Conservation (phyloP, 148 eudicot genomes). For the Euryodendron excelsum region DNA sequence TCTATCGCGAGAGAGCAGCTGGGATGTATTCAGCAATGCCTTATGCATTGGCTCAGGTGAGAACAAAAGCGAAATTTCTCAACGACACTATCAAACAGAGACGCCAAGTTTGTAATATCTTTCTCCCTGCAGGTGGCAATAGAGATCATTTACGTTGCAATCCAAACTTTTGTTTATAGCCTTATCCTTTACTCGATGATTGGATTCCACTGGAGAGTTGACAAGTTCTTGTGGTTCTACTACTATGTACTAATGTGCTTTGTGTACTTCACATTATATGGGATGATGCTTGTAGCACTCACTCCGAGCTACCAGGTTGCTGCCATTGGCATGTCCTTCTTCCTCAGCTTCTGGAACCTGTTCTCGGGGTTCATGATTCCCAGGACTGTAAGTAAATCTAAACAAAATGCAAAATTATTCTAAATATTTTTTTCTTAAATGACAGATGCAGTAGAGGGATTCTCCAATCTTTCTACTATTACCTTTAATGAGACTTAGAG, state of each 20-base stretch:
- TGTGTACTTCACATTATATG: conserved; percentile 42
- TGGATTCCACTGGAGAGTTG: conserved; percentile 34
- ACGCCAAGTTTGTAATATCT: background rate
- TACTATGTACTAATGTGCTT: conserved; percentile 44
- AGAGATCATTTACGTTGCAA: conserved; percentile 34
- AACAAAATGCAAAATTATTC: background rate
- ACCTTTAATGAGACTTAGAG: too few relatives aligned
- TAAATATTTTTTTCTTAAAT: background rate
- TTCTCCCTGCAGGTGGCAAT: conserved; percentile 22
- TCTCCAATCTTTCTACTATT: too few relatives aligned
- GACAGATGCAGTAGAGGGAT: too few relatives aligned
- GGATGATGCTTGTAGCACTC: conserved; percentile 57
- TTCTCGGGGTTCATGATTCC: conserved; percentile 50
- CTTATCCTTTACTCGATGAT: conserved; percentile 45
- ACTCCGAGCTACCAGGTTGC: conserved; percentile 45
- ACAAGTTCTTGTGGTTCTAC: conserved; percentile 42
- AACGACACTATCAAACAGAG: too few relatives aligned
- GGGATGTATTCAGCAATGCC: conserved; percentile 57
- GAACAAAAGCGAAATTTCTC: too few relatives aligned
- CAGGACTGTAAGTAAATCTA: conserved; percentile 29
- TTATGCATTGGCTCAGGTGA: conserved; percentile 53
- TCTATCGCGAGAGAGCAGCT: conserved; percentile 55
- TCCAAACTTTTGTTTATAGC: conserved; percentile 43
- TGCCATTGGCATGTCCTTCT: conserved; percentile 45
- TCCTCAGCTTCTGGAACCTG: conserved; percentile 52